Conservation (phyloP, 208 protist genomes). For the Wallacemonas collosoma region DNA sequence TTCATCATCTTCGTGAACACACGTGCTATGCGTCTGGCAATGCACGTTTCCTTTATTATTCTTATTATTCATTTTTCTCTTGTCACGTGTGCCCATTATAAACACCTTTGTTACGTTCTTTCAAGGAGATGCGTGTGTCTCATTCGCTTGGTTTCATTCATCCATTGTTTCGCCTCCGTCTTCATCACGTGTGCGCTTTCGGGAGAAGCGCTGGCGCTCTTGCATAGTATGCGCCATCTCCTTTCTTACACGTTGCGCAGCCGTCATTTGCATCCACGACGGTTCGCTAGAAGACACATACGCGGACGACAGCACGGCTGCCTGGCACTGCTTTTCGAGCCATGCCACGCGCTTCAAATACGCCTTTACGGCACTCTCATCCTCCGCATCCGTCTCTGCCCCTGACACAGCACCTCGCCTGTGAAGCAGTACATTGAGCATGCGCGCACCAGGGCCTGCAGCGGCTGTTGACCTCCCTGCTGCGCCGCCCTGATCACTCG, state of each 20-base stretch:
- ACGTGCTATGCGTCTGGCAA: too few relatives aligned
- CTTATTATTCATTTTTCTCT: too few relatives aligned
- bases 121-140: neutral
- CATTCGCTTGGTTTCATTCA: neutral
- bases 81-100: too few relatives aligned
- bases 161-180: conserved; percentile 17
- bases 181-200: conserved; percentile 29
- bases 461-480: conserved; percentile 23
- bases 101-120: too few relatives aligned
- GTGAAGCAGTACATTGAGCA: conserved; percentile 29
- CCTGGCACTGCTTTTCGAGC: conserved; percentile 50
- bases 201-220: conserved; percentile 56
- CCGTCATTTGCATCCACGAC: conserved; percentile 46
- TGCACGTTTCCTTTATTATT: too few relatives aligned
- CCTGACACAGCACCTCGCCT: conserved; percentile 16
- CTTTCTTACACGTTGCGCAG: conserved; percentile 42
- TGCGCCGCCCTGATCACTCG: conserved; percentile 2
- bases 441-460: conserved; percentile 2
- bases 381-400: conserved; percentile 2
- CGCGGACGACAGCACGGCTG: conserved; percentile 15
- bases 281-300: conserved; percentile 18
- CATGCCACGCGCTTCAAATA: conserved; percentile 69
- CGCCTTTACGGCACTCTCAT: conserved; percentile 39
- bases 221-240: conserved; percentile 53
- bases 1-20: too few relatives aligned